phyloP scores from a whole-genome alignment of 257 asterid genomes.

The Solanum gracilifrons region DNA sequence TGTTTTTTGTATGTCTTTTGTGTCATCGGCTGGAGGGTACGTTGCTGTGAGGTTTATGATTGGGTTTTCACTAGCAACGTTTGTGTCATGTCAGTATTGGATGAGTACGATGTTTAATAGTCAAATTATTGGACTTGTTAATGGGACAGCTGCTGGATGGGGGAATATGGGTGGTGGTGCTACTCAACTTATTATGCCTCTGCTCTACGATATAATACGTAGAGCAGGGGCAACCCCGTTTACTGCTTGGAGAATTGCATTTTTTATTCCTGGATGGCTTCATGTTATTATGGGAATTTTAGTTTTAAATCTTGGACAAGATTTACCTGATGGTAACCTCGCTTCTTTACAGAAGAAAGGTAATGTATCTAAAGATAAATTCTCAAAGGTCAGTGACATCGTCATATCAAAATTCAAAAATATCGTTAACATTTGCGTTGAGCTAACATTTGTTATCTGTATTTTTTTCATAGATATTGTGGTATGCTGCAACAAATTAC shows the following conservation, averaged over 20 bases:
- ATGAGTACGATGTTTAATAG: slow-evolving; percentile 6
- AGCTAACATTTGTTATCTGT: background rate
- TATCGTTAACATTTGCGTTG: background rate
- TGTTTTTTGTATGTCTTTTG: slow-evolving; percentile 28
- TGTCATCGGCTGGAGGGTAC: slow-evolving; percentile 15
- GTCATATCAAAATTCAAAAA: background rate
- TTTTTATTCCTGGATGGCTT: slow-evolving; percentile 13
- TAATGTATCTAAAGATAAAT: slow-evolving; percentile 4
- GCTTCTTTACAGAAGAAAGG: slow-evolving; percentile 16
- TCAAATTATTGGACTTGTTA: slow-evolving; percentile 12
- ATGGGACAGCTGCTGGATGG: slow-evolving; percentile 22
- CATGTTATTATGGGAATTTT: slow-evolving; percentile 14
- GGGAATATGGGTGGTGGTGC: slow-evolving; percentile 23
- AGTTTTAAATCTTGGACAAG: slow-evolving; percentile 13
- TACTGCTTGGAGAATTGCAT: slow-evolving; percentile 18
- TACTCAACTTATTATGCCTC: slow-evolving; percentile 17
- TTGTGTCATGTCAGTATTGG: slow-evolving; percentile 20
- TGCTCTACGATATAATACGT: slow-evolving; percentile 10
- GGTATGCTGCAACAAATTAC: slow-evolving; percentile 37
- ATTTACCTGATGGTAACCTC: slow-evolving; percentile 22
- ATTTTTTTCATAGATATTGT: background rate
- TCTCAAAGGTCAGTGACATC: background rate
- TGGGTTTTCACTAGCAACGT: slow-evolving; percentile 19
- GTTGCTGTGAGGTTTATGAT: slow-evolving; percentile 22
- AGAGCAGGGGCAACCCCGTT: slow-evolving; percentile 8